Evolutionary conservation across 2,329 filamentous ascomycete genomes (phyloP).

Genomic region (Coniochaeta pulveracea): DNA sequence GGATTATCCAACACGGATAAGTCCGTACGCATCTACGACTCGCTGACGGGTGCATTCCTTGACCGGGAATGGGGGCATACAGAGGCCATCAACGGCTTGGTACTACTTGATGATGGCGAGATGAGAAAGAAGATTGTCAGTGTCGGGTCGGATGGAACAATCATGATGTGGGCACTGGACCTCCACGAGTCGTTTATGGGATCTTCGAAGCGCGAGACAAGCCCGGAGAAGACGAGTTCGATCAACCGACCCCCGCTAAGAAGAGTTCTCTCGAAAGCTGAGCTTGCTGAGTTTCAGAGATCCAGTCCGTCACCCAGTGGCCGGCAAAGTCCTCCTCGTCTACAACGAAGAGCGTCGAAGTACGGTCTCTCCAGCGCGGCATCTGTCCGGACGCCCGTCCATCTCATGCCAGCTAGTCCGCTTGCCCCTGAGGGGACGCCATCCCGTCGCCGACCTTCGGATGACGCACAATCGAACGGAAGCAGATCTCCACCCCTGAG

Average conservation of each 20-base stretch:
- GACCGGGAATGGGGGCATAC: constrained; percentile 93
- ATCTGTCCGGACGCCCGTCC: constrained; percentile 26
- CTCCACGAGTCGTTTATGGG: constrained; percentile 30
- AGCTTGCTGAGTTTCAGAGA: constrained; percentile 69
- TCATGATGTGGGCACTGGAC: constrained; percentile 66
- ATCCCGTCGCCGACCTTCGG: constrained; percentile 34
- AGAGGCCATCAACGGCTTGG: constrained; percentile 79
- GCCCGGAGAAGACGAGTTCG: constrained; percentile 35
- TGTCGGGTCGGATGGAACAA: constrained; percentile 67
- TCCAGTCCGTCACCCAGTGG: constrained; percentile 29
- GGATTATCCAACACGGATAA: constrained; percentile 95
- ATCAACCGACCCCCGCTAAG: constrained; percentile 61
- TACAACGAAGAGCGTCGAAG: constrained; percentile 43
- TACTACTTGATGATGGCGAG: constrained; percentile 52
- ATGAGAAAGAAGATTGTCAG: constrained; percentile 53
- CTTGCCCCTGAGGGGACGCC: constrained; percentile 34
- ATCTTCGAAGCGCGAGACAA: constrained; percentile 37
- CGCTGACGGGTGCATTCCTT: constrained; percentile 63
- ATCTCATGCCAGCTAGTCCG: constrained; percentile 27
- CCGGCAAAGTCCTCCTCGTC: constrained; percentile 42
- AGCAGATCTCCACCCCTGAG: constrained; percentile 36
- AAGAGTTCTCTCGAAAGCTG: constrained; percentile 75
- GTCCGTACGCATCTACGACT: constrained; percentile 82
- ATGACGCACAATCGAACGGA: too few species aligned
- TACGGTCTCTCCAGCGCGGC: constrained; percentile 27